Percentiles rank a stretch among this genome's conserved stretches.
Conservation (phyloP, 176 grass and related monocot genomes). For the Secale cereale region DNA sequence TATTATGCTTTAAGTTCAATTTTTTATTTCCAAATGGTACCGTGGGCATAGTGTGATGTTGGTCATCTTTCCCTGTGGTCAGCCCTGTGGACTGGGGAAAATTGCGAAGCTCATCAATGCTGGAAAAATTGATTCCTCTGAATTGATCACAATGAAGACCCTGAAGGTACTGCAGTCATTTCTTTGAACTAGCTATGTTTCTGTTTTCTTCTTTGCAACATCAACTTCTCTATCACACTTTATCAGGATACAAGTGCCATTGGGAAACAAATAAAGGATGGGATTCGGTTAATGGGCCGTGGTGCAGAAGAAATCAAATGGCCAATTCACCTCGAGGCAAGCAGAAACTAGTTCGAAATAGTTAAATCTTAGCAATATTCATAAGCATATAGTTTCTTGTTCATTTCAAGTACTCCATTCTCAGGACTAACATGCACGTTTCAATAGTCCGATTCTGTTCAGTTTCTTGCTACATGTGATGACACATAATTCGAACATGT, state of each 20-base stretch:
- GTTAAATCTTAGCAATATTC: background rate
- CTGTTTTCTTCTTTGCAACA: constrained; percentile 23
- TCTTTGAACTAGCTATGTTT: background rate
- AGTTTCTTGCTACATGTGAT: background rate
- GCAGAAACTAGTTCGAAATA: background rate
- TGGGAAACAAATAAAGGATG: constrained; percentile 96
- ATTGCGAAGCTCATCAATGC: constrained; percentile 90
- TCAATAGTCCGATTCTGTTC: background rate
- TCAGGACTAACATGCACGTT: background rate
- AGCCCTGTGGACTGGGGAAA: constrained; percentile 91
- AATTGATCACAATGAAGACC: constrained; percentile 96
- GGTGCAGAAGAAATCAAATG: constrained; percentile 97
- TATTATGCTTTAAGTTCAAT: background rate
- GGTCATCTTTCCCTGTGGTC: constrained; percentile 27
- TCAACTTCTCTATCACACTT: constrained; percentile 8
- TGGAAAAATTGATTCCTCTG: constrained; percentile 84
- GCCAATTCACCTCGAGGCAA: constrained; percentile 91
- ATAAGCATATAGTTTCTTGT: constrained; percentile 18
- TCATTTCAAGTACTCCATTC: background rate
- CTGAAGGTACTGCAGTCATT: constrained; percentile 65
- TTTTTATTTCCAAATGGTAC: background rate
- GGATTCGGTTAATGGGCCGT: constrained; percentile 90
- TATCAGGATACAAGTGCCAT: constrained; percentile 76
- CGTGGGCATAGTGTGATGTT: constrained; percentile 7
- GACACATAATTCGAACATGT: background rate